These are phyloP conservation scores for Penicillium sp. DNA, from an alignment of 2,329 filamentous ascomycete genomes.

Conservation along the genomic window DNA sequence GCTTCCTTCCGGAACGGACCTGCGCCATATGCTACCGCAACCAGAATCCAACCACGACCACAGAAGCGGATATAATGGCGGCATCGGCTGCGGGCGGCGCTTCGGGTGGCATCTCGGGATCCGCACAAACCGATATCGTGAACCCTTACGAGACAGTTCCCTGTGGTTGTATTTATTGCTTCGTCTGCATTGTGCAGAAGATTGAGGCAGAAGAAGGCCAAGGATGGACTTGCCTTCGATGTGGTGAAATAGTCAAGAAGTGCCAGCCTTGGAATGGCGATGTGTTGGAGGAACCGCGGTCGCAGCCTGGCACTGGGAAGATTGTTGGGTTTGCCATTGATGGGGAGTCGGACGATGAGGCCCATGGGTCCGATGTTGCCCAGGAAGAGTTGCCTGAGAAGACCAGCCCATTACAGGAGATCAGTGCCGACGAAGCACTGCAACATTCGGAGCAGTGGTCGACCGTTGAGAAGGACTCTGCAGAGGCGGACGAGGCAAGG, in stretches of 20 bases:
- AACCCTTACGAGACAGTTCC: conserved; percentile 91
- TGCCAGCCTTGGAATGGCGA: conserved; percentile 92
- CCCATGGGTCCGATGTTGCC: conserved; percentile 10
- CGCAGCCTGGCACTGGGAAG: conserved; percentile 36
- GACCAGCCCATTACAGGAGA: conserved; percentile 26
- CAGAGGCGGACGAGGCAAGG: conserved; percentile 15
- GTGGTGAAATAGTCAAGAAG: conserved; percentile 75
- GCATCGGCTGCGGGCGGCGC: conserved; percentile 62
- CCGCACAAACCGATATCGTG: conserved; percentile 86
- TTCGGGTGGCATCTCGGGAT: conserved; percentile 75
- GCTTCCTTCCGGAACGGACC: conserved; percentile 85
- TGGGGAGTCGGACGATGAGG: conserved; percentile 19
- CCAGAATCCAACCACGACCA: conserved; percentile 68
- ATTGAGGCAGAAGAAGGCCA: conserved; percentile 91
- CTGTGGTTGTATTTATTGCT: conserved; percentile 93
- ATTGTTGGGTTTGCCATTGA: conserved; percentile 43
- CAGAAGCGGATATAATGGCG: conserved; percentile 72
- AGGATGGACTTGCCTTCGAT: conserved; percentile 87
- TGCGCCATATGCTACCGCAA: conserved; percentile 97
- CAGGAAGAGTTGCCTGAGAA: conserved; percentile 8
- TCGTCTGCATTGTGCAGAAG: conserved; percentile 85
- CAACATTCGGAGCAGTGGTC: conserved; percentile 41
- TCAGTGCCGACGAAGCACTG: conserved; percentile 33
- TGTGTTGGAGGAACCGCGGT: conserved; percentile 55
- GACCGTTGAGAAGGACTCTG: conserved; percentile 30